phyloP scores from a whole-genome alignment of 225 moss, liverwort and hornwort genomes.

The Sphagnum contortum region DNA sequence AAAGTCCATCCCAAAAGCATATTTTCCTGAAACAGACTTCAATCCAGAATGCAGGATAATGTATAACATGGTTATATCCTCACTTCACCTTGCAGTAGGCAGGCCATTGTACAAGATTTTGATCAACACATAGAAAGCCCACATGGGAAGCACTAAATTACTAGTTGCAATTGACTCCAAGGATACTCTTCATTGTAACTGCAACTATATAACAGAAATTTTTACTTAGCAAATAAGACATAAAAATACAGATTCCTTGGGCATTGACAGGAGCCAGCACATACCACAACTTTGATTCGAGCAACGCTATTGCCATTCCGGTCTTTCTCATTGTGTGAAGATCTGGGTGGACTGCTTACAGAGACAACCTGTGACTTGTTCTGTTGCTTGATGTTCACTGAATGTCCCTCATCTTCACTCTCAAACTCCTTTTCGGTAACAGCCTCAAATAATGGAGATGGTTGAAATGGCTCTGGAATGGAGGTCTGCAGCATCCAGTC shows the following conservation, averaged over 20 bases:
- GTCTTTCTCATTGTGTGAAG: slow-evolving; percentile 75
- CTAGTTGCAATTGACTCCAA: too few relatives aligned
- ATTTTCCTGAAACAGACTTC: slow-evolving; percentile 4
- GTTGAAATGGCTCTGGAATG: slow-evolving; percentile 90
- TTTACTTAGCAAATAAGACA: not conserved
- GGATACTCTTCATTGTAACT: too few relatives aligned
- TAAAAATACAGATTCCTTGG: not conserved
- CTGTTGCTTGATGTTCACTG: slow-evolving; percentile 64
- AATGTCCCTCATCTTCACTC: slow-evolving; percentile 55
- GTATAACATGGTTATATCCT: too few relatives aligned
- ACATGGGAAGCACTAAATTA: too few relatives aligned
- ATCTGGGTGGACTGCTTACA: slow-evolving; percentile 78
- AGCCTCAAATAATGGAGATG: slow-evolving; percentile 85
- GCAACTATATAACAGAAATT: too few relatives aligned
- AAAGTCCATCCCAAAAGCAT: not conserved
- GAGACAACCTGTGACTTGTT: slow-evolving; percentile 59
- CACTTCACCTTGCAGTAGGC: too few relatives aligned
- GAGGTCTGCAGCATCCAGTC: slow-evolving; percentile 40
- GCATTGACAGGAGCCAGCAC: slow-evolving; percentile 8
- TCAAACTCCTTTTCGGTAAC: slow-evolving; percentile 84
- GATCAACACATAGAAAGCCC: too few relatives aligned
- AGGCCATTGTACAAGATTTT: too few relatives aligned
- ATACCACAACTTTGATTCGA: slow-evolving; percentile 99
- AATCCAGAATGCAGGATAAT: too few relatives aligned
- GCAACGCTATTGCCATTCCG: slow-evolving; percentile 73